phyloP scores from a whole-genome alignment of 1,139 yeast species.

The Taiozyma onychis region DNA sequence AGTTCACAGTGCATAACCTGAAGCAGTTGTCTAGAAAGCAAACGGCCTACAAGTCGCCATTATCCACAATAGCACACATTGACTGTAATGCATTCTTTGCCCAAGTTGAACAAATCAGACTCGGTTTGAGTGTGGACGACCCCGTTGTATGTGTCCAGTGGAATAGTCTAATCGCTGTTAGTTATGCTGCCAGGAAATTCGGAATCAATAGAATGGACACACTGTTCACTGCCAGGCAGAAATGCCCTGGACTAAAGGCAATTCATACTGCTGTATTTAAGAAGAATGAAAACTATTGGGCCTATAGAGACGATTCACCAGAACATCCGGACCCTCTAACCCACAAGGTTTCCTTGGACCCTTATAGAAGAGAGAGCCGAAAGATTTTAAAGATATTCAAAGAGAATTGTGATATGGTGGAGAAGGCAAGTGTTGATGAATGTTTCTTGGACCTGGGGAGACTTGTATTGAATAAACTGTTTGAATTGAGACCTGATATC shows the following conservation, averaged over 20 bases:
- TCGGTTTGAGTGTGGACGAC: constrained; percentile 55
- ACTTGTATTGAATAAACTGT: constrained; percentile 21
- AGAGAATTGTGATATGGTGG: constrained; percentile 56
- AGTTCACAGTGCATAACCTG: constrained; percentile 43
- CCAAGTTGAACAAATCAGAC: constrained; percentile 80
- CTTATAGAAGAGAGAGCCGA: constrained; percentile 82
- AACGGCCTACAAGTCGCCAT: constrained; percentile 53
- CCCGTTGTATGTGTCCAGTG: constrained; percentile 97
- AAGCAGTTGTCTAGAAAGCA: constrained; percentile 39
- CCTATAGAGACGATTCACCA: constrained; percentile 42
- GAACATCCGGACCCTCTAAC: constrained; percentile 35
- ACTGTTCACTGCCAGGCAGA: constrained; percentile 56
- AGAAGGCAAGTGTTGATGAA: constrained; percentile 96
- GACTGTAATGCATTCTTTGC: constrained; percentile 96
- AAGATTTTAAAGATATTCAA: constrained; percentile 64
- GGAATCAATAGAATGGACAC: constrained; percentile 80
- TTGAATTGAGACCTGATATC: constrained; percentile 32
- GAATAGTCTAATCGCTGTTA: constrained; percentile 83
- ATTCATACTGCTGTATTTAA: constrained; percentile 94
- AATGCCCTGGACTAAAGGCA: constrained; percentile 69
- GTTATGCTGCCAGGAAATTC: constrained; percentile 78
- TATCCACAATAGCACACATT: constrained; percentile 79
- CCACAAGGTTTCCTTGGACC: constrained; percentile 87
- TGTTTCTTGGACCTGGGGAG: constrained; percentile 80
- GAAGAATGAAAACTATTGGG: constrained; percentile 83